These are phyloP conservation scores for Ascochyta lentis DNA, from an alignment of 2,329 filamentous ascomycete species.

Conservation along the genomic window DNA sequence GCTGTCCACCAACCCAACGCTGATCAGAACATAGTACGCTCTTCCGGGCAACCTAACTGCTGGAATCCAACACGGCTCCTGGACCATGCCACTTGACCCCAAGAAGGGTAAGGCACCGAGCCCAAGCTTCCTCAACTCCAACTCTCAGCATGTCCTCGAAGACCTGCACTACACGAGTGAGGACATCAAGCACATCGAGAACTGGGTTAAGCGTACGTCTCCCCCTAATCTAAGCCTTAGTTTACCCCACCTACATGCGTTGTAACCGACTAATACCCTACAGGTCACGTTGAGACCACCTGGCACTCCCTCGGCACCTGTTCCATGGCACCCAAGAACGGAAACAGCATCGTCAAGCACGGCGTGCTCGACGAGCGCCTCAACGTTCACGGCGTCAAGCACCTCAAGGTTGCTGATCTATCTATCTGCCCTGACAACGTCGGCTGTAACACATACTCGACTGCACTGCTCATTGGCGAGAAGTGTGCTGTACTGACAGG, in stretches of 20 bases:
- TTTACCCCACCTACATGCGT: not conserved
- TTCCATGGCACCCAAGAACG: constrained; percentile 77
- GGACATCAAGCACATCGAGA: constrained; percentile 71
- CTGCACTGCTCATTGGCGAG: constrained; percentile 77
- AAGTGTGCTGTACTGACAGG: constrained; percentile 73
- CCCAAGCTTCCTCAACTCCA: constrained; percentile 66
- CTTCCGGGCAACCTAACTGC: constrained; percentile 74
- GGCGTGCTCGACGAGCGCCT: constrained; percentile 78
- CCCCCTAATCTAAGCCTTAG: not conserved
- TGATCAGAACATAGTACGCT: constrained; percentile 61
- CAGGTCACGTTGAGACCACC: constrained; percentile 73
- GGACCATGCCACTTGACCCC: constrained; percentile 63
- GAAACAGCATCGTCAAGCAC: constrained; percentile 81
- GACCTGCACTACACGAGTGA: constrained; percentile 70
- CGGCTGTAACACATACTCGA: constrained; percentile 66
- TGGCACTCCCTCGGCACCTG: constrained; percentile 75
- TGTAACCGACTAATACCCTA: constrained; percentile 3
- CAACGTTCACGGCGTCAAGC: constrained; percentile 78
- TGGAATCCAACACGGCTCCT: constrained; percentile 75
- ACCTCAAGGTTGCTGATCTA: constrained; percentile 78
- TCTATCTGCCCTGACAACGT: constrained; percentile 82
- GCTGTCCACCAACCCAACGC: not conserved
- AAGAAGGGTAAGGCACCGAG: constrained; percentile 61
- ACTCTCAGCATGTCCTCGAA: constrained; percentile 64
- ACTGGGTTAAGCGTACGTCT: constrained; percentile 59